These are phyloP conservation scores for Angophora floribunda DNA, from an alignment of 345 rosid species.

Conservation along the genomic window DNA sequence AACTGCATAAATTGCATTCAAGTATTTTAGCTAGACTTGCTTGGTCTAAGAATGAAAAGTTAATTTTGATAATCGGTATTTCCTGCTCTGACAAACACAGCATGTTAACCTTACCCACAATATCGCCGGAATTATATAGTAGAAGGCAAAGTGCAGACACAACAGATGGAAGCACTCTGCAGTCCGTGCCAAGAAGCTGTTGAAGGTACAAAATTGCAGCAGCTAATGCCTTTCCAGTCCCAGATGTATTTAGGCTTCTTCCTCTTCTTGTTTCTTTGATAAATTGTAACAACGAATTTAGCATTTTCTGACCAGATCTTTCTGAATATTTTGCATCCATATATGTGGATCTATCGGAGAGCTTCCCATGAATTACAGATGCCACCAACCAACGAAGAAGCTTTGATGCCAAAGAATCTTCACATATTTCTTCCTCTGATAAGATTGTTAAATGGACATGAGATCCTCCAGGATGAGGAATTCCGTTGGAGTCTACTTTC, in stretches of 20 bases:
- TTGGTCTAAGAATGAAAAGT: neutral
- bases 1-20: neutral
- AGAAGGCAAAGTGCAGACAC: constrained; percentile 58
- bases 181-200: constrained; percentile 37
- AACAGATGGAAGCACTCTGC: constrained; percentile 46
- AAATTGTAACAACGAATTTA: constrained; percentile 28
- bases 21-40: neutral
- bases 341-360: constrained; percentile 12
- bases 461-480: constrained; percentile 7
- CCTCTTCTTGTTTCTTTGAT: constrained; percentile 12
- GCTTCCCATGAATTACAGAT: constrained; percentile 58
- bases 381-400: constrained; percentile 86
- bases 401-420: constrained; percentile 55
- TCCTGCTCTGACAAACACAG: neutral
- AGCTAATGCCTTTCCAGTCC: constrained; percentile 32
- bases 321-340: neutral
- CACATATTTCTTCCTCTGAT: constrained; percentile 20
- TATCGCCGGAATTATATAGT: constrained; percentile 15
- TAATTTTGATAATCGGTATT: neutral
- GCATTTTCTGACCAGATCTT: constrained; percentile 1
- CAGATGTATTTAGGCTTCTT: constrained; percentile 6
- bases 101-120: constrained; percentile 31
- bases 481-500: constrained; percentile 13
- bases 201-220: constrained; percentile 48
- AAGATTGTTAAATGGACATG: constrained; percentile 1